Conservation (phyloP, 2,329 filamentous ascomycete species). For the Cladophialophora carrionii region DNA sequence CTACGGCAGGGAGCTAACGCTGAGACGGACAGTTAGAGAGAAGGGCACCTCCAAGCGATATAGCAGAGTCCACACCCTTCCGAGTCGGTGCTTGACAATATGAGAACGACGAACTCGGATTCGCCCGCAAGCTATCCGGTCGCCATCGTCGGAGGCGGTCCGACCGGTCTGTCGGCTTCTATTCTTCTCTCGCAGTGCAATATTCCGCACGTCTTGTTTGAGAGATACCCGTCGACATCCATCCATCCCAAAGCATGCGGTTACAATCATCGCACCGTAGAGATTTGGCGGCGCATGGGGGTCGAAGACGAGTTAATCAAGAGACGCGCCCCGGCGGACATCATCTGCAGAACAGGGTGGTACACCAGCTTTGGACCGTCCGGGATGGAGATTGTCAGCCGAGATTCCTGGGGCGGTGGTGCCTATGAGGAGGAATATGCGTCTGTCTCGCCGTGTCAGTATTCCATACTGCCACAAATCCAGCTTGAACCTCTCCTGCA, state of each 20-base stretch:
- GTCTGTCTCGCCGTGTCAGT: constrained; percentile 39
- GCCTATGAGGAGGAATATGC: constrained; percentile 38
- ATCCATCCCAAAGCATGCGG: constrained; percentile 44
- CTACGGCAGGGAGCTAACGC: neutral
- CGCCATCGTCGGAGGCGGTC: constrained; percentile 42
- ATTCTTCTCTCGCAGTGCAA: constrained; percentile 41
- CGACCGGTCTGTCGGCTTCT: constrained; percentile 42
- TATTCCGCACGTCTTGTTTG: constrained; percentile 41
- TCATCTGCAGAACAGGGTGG: constrained; percentile 41
- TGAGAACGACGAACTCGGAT: neutral
- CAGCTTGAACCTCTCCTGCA: constrained; percentile 45
- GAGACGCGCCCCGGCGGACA: constrained; percentile 36
- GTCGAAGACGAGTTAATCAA: constrained; percentile 42
- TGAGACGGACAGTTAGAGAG: neutral
- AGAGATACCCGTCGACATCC: constrained; percentile 42
- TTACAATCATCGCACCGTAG: constrained; percentile 40
- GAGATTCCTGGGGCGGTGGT: constrained; percentile 43
- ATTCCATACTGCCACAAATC: constrained; percentile 44
- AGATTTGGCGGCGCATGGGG: constrained; percentile 41
- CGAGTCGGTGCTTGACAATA: neutral
- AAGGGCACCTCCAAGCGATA: neutral
- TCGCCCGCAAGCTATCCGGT: constrained; percentile 27
- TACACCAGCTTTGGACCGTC: constrained; percentile 42
- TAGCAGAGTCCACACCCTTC: neutral
- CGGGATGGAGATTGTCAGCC: constrained; percentile 40